Evolutionary conservation across 225 moss, liverwort and hornwort genomes (phyloP), one percentile per base, ranked within the genome.

Genomic region (Marchantia paleacea): DNA sequence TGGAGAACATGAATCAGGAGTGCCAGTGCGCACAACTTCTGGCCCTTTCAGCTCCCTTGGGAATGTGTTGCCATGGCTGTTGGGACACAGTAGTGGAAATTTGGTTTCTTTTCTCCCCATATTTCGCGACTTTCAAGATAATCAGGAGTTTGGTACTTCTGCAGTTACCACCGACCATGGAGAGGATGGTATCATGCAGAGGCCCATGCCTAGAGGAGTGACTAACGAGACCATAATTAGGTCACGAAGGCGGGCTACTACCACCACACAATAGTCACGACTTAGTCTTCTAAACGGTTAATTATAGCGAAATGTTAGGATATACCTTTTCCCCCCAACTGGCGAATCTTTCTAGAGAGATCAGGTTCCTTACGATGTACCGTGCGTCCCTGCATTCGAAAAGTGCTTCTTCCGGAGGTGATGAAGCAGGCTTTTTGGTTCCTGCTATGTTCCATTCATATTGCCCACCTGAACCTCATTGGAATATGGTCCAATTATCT

Each of bases 21-120:
- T 73, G 52, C 80, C 73, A 82, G 64, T 79, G 75, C 49, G 86
- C 29, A 79, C 83, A 63, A 90, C 84, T 70, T 75, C 86, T 72
- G 85, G 91, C 39, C 68, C 92, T 63, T 89, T 90, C 76, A 71
- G 79, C 65, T 84, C 90, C 10, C 89, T 92, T 80, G 90, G 92
- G 69, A 90, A 91, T 20, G 79, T 94, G 54, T 80, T 96, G 87
- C 94, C 92, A 81, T 94, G 90, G 90, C 86, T 96, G 31, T 75
- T 92, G 60, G 93, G 92, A 73, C 64, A 78, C 66, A 88, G 86
- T 52, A 85, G 83, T 71, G 89, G 82, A 63, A 72, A 80, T n/a
- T 57, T 89, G 14, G 85, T 85, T 76, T 89, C 94, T 80, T 88
- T 94, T 52, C 92, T 96, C 70, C 91, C 94, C 66, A 77, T 89